Evolutionary conservation across 257 asterid genomes (phyloP), one percentile per base, ranked within the genome.

Genomic region (Capsicum pubescens): DNA sequence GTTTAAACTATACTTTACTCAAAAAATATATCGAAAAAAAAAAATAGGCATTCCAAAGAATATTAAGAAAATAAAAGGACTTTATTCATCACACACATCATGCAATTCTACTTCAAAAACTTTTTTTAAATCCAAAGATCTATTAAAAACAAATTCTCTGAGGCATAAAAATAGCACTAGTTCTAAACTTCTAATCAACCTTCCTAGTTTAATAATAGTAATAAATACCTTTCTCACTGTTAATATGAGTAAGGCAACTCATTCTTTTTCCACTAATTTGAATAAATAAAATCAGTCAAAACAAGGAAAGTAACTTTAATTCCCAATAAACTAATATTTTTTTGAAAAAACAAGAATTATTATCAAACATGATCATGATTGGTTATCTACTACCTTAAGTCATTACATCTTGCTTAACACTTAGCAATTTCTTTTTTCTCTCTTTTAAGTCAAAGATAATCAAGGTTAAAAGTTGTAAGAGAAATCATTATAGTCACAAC

Each of bases 371-470:
- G 55, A 70, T 12, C 64, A 79, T 59, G 54, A 67, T 78, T 68
- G 86, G 81, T 50, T 57, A 54, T 55, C 79, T 82, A 83, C 78
- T 13, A 54, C 39, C 68, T 66, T 61, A 2, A 50, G 59, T 58
- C 50, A 66, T 58, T 26, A 68, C 48, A 67, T 77, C 72, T 78
- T 35, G 82, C 86, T 58, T 67, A 44, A 52, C 46, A 46, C 46
- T 71, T 44, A n/a, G 39, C 58, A 72, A 39, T 39, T 39, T 39
- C 2, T 46, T 46, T 11, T 36, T 48, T 16, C 15, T 17, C 61
- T 26, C 26, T 36, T 82, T 86, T 54, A 81, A 86, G 93, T 91
- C 93, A 91, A 91, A 90, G 86, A 84, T 83, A 84, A 84, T 78
- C 76, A 81, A 85, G 81, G 32, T 68, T 39, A 87, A 87, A 86